Evolutionary conservation across 129 eudicot genomes (phyloP).

Genomic region (Chrysanthemum makinoi): DNA sequence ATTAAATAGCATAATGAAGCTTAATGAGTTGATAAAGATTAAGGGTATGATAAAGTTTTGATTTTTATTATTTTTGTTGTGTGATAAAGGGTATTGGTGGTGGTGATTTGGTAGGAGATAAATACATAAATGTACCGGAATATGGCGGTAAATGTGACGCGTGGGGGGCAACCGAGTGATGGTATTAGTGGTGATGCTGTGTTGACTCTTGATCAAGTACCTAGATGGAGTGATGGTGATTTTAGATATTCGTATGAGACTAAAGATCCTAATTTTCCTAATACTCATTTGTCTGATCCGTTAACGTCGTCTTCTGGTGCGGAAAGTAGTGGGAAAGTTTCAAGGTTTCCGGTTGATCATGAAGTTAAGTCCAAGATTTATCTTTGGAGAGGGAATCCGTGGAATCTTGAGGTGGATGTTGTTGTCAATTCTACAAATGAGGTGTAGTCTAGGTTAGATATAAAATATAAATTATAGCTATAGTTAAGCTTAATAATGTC

Average conservation of each 20-base stretch:
- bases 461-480: too few species aligned
- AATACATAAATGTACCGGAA: conserved; percentile 65
- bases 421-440: conserved; percentile 97
- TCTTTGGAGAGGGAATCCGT: conserved; percentile 97
- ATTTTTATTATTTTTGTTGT: not conserved
- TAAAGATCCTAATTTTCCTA: conserved; percentile 58
- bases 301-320: conserved; percentile 60
- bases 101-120: conserved; percentile 23
- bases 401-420: conserved; percentile 99
- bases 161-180: conserved; percentile 76
- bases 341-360: conserved; percentile 88
- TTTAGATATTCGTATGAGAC: conserved; percentile 59
- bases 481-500: not conserved
- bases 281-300: conserved; percentile 73
- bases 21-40: conserved; percentile 8
- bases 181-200: conserved; percentile 54
- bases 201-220: conserved; percentile 92
- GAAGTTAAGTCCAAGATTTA: conserved; percentile 86
- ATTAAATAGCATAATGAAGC: conserved; percentile 9
- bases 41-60: conserved; percentile 16
- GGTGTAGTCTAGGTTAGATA: conserved; percentile 39
- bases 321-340: conserved; percentile 65
- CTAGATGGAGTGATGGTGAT: conserved; percentile 93
- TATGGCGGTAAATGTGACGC: conserved; percentile 50
- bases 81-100: conserved; percentile 20